Evolutionary conservation across 208 protist genomes (phyloP).

Genomic region (Crithidia fasciculata): DNA sequence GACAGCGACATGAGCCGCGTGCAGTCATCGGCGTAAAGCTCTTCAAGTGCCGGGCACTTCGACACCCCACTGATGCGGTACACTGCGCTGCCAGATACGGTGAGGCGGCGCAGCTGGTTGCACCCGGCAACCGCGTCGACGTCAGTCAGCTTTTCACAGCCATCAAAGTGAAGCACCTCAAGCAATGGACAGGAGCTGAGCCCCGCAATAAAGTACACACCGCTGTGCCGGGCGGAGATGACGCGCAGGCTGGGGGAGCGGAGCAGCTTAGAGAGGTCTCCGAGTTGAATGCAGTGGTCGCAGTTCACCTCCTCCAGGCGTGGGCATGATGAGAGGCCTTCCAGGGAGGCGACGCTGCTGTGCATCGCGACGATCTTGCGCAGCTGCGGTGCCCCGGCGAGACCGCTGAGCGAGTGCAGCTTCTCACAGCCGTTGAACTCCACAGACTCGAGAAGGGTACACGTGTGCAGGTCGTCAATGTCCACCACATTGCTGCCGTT

Average conservation of each 20-base stretch:
- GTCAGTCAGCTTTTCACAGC: conserved; percentile 5
- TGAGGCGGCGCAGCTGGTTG: conserved; percentile 2
- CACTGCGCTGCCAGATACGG: background rate
- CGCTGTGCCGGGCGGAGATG: conserved; percentile 12
- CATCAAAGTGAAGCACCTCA: conserved; percentile 13
- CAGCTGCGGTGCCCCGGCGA: conserved; percentile 12
- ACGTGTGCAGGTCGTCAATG: background rate
- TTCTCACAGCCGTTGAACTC: conserved; percentile 4
- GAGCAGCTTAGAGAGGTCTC: conserved; percentile 12
- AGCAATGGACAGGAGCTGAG: conserved; percentile 8
- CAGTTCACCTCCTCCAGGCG: conserved; percentile 4
- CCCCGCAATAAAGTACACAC: background rate
- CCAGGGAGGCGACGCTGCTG: conserved; percentile 12
- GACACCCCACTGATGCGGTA: background rate
- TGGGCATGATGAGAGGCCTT: conserved; percentile 1
- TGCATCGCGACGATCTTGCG: conserved; percentile 1
- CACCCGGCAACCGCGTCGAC: conserved; percentile 10
- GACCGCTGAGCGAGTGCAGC: background rate
- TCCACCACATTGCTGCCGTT: conserved; percentile 1
- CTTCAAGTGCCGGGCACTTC: conserved; percentile 8
- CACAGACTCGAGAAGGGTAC: background rate
- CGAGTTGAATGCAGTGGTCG: conserved; percentile 6
- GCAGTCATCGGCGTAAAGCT: conserved; percentile 1
- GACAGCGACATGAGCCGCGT: conserved; percentile 8
- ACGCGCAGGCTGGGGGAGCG: conserved; percentile 1